Evolutionary conservation across 2,329 filamentous ascomycete genomes (phyloP), one percentile per base, ranked within the genome.

Genomic region (Knufia petricola): DNA sequence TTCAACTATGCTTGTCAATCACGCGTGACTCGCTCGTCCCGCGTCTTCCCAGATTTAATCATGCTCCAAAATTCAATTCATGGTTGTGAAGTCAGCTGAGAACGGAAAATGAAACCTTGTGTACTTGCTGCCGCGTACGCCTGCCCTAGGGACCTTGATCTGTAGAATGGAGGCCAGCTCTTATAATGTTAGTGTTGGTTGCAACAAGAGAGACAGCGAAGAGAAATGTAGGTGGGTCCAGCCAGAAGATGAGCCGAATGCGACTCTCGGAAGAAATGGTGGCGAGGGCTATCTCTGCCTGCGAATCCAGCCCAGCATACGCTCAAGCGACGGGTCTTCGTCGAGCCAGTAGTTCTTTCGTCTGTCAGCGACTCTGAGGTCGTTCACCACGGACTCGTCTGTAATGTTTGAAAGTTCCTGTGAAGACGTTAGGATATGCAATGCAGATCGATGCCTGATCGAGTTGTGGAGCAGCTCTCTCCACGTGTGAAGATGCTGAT

Each of bases 341-440:
- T 66, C 64, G 38, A 81, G 66, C 78, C 78, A 82, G 64, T 80
- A 78, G 32, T 76, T 74, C 54, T 77, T 75, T 36, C 72, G 65
- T 37, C 66, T 58, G 58, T 82, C 79, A 34, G 75, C 71, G 21
- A 69, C 65, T 52, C 74, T 72, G 15, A 82, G 69, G 24, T 75
- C 74, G 49, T 71, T 67, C 45, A 77, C 68, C 41, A 81, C 74
- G 53, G 75, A 67, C 39, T 71, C 67, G 55, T 82, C 76, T 12
- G 77, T 79, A 52, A 81, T 70, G 21, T 69, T 67, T 12, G 69
- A 66, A 38, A 81, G 65, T 60, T 82, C 79, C 74, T 82, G 58
- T 44, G 24, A 37, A 6, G 30, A 42, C 20, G 23, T 13, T 4
- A 26, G 12, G 3, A 24, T 2, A 15, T 24, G 20, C 24, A 38